Conservation (phyloP, 1,139 yeast genomes). For the Debaryomyces fabryi region DNA sequence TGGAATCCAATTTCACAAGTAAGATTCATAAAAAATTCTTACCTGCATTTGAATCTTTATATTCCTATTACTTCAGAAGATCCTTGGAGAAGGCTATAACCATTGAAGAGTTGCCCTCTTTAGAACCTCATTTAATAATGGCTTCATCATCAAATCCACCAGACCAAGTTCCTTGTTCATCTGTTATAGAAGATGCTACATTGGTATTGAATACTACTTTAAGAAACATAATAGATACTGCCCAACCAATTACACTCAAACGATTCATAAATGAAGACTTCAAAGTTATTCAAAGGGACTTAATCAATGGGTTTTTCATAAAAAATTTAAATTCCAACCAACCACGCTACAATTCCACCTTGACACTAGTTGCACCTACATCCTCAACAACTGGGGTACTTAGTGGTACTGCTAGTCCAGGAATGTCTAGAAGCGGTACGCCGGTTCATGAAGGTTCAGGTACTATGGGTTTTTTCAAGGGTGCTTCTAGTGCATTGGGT, state of each 20-base stretch:
- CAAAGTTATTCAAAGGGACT: conserved; percentile 38
- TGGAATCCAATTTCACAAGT: conserved; percentile 60
- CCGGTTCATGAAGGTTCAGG: conserved; percentile 35
- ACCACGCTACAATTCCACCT: conserved; percentile 52
- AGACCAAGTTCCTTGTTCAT: conserved; percentile 71
- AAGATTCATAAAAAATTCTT: conserved; percentile 58
- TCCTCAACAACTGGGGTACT: conserved; percentile 21
- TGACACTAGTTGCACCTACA: conserved; percentile 27
- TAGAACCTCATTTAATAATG: conserved; percentile 33
- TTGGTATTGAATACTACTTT: conserved; percentile 70
- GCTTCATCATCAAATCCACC: conserved; percentile 25
- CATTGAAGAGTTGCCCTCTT: conserved; percentile 72
- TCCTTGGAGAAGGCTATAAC: conserved; percentile 82
- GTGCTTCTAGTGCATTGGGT: conserved; percentile 51
- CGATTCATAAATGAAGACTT: conserved; percentile 44
- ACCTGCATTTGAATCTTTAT: conserved; percentile 65
- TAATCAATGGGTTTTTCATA: conserved; percentile 43
- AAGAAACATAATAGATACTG: conserved; percentile 61
- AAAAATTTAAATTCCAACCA: conserved; percentile 58
- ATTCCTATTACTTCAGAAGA: conserved; percentile 69
- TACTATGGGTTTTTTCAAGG: conserved; percentile 45
- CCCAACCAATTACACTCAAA: conserved; percentile 57
- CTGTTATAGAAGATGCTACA: conserved; percentile 85
- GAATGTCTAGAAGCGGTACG: conserved; percentile 35
- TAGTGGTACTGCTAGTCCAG: conserved; percentile 26